Evolutionary conservation across 495 filamentous ascomycete genomes (phyloP).

Genomic region (Penicillium lagena): DNA sequence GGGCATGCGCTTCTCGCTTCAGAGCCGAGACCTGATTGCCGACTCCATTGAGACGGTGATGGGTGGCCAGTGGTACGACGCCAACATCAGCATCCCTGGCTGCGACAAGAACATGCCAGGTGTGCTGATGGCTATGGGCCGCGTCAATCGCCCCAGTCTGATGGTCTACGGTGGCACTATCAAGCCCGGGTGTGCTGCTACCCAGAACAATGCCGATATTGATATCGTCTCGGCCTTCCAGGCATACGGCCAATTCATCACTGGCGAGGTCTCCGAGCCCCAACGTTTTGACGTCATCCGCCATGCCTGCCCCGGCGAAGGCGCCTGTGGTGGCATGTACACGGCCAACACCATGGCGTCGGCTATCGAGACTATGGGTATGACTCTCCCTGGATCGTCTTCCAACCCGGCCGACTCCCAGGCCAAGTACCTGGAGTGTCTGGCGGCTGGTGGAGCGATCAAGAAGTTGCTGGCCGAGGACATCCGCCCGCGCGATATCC

Average conservation of each 20-base stretch:
- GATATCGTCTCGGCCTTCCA: slow-evolving; percentile 98
- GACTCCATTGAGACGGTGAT: slow-evolving; percentile 99
- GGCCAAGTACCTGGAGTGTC: slow-evolving; percentile 81
- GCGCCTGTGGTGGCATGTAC: slow-evolving; percentile 98
- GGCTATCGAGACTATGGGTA: slow-evolving; percentile 93
- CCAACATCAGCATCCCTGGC: slow-evolving; percentile 95
- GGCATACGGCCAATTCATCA: slow-evolving; percentile 91
- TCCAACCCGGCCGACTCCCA: slow-evolving; percentile 85
- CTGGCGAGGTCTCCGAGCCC: slow-evolving; percentile 86
- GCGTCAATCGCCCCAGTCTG: slow-evolving; percentile 84
- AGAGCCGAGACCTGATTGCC: slow-evolving; percentile 92
- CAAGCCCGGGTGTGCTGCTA: slow-evolving; percentile 75
- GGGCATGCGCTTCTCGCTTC: slow-evolving; percentile 89
- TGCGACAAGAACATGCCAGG: slow-evolving; percentile 99
- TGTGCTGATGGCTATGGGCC: slow-evolving; percentile 95
- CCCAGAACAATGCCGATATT: slow-evolving; percentile 67
- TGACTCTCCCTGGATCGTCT: slow-evolving; percentile 90
- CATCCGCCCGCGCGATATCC: slow-evolving; percentile 80
- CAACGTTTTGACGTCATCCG: slow-evolving; percentile 91
- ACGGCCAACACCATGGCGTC: slow-evolving; percentile 98
- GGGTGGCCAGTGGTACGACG: slow-evolving; percentile 98
- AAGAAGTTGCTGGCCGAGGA: slow-evolving; percentile 80
- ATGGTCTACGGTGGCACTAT: slow-evolving; percentile 98
- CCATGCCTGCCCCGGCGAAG: slow-evolving; percentile 86
- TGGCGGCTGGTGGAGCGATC: slow-evolving; percentile 78